Evolutionary conservation across 371 early-diverging fungal species (phyloP).

Genomic region (Haplosporangium sp.): DNA sequence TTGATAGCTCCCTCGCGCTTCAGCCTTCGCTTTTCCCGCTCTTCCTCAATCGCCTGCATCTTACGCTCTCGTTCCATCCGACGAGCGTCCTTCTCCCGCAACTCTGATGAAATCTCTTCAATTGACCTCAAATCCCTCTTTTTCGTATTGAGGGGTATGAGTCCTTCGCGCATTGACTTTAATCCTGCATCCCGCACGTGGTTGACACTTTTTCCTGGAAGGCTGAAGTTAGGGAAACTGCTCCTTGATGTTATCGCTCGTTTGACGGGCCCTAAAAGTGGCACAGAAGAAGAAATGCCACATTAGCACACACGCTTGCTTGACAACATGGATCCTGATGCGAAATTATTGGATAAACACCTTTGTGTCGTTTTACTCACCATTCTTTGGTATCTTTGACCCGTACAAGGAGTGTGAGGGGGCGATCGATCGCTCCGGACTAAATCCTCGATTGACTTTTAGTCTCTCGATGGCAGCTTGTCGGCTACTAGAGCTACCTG

Average conservation of each 20-base stretch:
- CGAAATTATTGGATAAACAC: not conserved
- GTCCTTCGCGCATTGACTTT: conserved; percentile 38
- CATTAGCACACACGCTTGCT: not conserved
- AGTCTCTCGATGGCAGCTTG: conserved; percentile 37
- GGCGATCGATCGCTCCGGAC: conserved; percentile 40
- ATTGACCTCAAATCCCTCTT: conserved; percentile 35
- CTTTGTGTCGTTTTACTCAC: conserved; percentile 5
- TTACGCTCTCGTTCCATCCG: conserved; percentile 30
- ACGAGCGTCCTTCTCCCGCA: conserved; percentile 19
- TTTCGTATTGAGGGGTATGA: conserved; percentile 35
- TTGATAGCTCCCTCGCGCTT: conserved; percentile 44
- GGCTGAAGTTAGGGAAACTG: conserved; percentile 30
- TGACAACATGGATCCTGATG: not conserved
- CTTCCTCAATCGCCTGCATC: conserved; percentile 40
- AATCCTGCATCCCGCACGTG: conserved; percentile 40
- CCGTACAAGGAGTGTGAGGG: conserved; percentile 25
- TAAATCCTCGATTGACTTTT: conserved; percentile 40
- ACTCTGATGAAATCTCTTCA: conserved; percentile 27
- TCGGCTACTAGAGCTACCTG: conserved; percentile 14
- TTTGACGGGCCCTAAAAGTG: conserved; percentile 27
- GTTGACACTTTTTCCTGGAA: conserved; percentile 20
- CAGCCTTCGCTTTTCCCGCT: conserved; percentile 21
- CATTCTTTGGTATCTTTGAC: conserved; percentile 29
- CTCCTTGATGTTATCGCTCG: conserved; percentile 19
- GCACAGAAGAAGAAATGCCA: not conserved